Evolutionary conservation across 2,329 filamentous ascomycete genomes (phyloP).

Genomic region (Alternaria gansuensis): DNA sequence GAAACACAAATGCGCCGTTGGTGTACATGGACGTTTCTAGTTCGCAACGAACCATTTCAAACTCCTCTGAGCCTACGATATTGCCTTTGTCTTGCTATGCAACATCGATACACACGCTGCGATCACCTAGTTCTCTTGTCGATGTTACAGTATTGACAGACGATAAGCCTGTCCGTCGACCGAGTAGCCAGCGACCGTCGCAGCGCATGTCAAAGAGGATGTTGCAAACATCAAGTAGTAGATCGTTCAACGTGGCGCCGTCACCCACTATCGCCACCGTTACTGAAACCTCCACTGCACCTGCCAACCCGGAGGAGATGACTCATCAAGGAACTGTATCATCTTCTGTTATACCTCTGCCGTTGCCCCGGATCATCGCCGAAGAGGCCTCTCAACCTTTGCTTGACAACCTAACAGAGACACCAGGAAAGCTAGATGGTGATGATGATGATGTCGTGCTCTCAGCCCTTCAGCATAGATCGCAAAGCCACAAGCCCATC

Average conservation of each 20-base stretch:
- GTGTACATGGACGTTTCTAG: not conserved
- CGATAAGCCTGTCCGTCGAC: constrained; percentile 7
- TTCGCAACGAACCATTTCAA: not conserved
- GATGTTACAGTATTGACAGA: constrained; percentile 3
- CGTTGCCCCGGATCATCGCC: not conserved
- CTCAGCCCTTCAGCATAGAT: constrained; percentile 12
- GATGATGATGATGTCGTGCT: constrained; percentile 13
- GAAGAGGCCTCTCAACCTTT: not conserved
- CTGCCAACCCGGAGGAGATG: not conserved
- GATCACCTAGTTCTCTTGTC: not conserved
- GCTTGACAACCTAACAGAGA: not conserved
- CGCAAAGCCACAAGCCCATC: constrained; percentile 11
- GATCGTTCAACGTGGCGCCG: not conserved
- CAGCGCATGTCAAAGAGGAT: constrained; percentile 8
- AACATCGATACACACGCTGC: not conserved
- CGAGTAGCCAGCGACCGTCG: constrained; percentile 14
- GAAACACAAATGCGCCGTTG: not conserved
- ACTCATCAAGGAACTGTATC: not conserved
- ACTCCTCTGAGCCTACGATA: not conserved
- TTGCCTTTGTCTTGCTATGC: not conserved
- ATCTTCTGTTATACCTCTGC: not conserved
- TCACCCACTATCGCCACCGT: not conserved
- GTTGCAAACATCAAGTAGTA: constrained; percentile 4
- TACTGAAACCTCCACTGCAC: not conserved
- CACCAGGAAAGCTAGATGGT: not conserved